Conservation (phyloP, 352 stramenopile species). For the Globisporangium rhizosaccharum region DNA sequence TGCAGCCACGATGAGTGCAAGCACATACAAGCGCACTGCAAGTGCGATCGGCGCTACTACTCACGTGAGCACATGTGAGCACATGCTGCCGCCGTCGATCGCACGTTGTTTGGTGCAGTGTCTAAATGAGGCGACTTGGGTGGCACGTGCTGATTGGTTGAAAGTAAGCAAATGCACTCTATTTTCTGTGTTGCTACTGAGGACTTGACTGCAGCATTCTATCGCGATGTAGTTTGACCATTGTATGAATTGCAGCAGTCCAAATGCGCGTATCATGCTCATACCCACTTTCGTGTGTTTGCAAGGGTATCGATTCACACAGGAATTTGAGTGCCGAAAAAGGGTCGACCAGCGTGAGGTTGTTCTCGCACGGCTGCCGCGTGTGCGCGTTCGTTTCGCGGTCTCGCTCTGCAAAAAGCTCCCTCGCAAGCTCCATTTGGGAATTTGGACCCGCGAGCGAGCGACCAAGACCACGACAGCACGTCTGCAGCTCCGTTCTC, state of each 20-base stretch:
- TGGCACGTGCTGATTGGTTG: slow-evolving; percentile 45
- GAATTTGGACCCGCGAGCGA: slow-evolving; percentile 26
- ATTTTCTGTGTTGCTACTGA: neutral
- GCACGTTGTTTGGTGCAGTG: neutral
- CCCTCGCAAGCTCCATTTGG: slow-evolving; percentile 28
- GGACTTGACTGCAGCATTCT: neutral
- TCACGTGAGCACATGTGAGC: neutral
- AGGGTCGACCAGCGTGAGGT: no score
- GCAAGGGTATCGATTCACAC: neutral
- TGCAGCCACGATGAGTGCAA: neutral
- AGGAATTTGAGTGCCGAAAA: neutral
- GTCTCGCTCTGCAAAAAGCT: no score
- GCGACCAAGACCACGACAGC: neutral
- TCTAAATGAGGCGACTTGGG: slow-evolving; percentile 15
- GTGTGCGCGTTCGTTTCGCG: no score
- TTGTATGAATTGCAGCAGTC: neutral
- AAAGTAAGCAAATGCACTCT: slow-evolving; percentile 13
- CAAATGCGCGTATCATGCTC: neutral
- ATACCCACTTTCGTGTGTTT: neutral
- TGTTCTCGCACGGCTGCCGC: no score
- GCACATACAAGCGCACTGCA: neutral
- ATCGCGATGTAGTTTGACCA: neutral
- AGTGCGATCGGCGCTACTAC: no score
- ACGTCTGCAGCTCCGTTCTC: neutral
- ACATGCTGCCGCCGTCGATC: no score